These are phyloP conservation scores for Pestalotiopsis fici DNA, from an alignment of 2,329 filamentous ascomycete genomes.

Conservation along the genomic window DNA sequence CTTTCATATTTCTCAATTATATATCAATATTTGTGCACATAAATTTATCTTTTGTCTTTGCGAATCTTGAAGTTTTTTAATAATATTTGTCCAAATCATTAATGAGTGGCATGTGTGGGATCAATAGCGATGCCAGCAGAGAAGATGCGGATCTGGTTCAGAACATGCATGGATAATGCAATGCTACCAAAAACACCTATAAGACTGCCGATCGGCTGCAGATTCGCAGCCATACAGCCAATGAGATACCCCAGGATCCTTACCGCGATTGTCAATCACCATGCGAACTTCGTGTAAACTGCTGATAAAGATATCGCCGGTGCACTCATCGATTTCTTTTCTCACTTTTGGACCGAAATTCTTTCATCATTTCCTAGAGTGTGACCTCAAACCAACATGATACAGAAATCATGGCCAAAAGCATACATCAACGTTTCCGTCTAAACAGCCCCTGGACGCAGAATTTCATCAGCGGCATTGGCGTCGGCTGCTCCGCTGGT, in stretches of 20 bases:
- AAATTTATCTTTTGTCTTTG: too few relatives aligned
- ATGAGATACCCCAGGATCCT: not conserved
- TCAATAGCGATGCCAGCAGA: too few relatives aligned
- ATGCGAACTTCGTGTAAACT: not conserved
- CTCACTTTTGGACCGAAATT: not conserved
- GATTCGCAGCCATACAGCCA: not conserved
- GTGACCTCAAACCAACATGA: not conserved
- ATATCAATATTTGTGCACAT: too few relatives aligned
- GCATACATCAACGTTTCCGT: not conserved
- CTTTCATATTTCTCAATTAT: too few relatives aligned
- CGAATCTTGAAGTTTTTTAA: too few relatives aligned
- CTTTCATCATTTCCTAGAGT: not conserved
- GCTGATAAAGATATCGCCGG: not conserved
- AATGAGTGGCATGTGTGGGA: too few relatives aligned
- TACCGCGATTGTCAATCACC: not conserved
- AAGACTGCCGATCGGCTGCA: not conserved
- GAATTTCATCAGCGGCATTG: slow-evolving; percentile 8
- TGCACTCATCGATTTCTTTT: not conserved
- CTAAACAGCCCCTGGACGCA: not conserved
- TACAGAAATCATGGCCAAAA: not conserved
- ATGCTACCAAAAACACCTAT: not conserved
- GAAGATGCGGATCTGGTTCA: too few relatives aligned
- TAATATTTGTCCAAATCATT: too few relatives aligned
- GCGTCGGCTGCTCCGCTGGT: slow-evolving; percentile 2
- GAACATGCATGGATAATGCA: not conserved